These are phyloP conservation scores for Lentinula lateritia DNA, from an alignment of 768 basidiomycete genomes.

Conservation along the genomic window DNA sequence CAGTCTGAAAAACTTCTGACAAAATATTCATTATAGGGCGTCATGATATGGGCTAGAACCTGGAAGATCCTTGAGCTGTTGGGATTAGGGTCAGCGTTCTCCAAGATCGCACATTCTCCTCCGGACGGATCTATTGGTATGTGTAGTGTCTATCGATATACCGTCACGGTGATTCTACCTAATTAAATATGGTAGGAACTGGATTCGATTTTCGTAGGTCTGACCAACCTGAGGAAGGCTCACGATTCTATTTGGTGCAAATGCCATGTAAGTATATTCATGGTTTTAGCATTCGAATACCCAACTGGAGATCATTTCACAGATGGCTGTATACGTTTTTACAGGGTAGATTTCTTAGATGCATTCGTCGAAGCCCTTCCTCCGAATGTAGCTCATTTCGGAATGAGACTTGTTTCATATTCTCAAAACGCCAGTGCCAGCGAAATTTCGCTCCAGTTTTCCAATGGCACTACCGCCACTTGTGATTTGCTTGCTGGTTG, in stretches of 20 bases:
- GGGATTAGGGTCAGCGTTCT: constrained; percentile 28
- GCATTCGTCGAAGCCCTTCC: constrained; percentile 31
- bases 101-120: constrained; percentile 26
- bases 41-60: constrained; percentile 40
- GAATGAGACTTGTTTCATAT: constrained; percentile 27
- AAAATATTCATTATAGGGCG: constrained; percentile 28
- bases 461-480: constrained; percentile 24
- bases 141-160: background rate
- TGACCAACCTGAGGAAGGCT: constrained; percentile 31
- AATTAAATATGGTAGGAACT: constrained; percentile 21
- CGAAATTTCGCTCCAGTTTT: constrained; percentile 22
- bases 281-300: background rate
- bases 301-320: background rate
- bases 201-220: constrained; percentile 43
- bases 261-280: constrained; percentile 30
- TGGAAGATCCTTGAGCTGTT: constrained; percentile 39
- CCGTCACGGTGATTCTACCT: no score
- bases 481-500: constrained; percentile 41
- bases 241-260: constrained; percentile 30
- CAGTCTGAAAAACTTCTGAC: constrained; percentile 15
- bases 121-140: constrained; percentile 25
- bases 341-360: constrained; percentile 44
- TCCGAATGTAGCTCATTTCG: constrained; percentile 29
- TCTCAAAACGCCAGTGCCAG: constrained; percentile 6
- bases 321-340: constrained; percentile 40